Evolutionary conservation across 1,139 yeast species (phyloP).

Genomic region (Kluyveromyces sp.): DNA sequence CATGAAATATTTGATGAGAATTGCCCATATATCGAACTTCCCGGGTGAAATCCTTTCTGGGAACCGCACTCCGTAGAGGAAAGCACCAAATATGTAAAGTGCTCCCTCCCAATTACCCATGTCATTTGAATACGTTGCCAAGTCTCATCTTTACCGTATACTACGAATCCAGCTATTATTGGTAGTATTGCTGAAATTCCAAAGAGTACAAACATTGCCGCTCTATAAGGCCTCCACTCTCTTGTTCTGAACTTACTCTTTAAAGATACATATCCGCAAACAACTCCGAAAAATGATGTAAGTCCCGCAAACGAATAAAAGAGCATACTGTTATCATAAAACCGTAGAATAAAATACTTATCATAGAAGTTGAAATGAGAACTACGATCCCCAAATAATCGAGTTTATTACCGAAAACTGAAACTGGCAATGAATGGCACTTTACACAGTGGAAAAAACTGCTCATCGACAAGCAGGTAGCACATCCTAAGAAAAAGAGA

Average conservation of each 20-base stretch:
- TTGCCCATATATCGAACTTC: slow-evolving; percentile 66
- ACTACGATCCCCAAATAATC: slow-evolving; percentile 85
- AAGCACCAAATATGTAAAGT: slow-evolving; percentile 72
- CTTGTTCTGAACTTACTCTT: slow-evolving; percentile 59
- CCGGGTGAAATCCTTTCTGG: slow-evolving; percentile 75
- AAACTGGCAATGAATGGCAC: slow-evolving; percentile 58
- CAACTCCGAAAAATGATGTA: slow-evolving; percentile 48
- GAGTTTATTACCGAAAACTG: slow-evolving; percentile 64
- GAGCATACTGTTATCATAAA: slow-evolving; percentile 41
- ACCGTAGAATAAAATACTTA: slow-evolving; percentile 61
- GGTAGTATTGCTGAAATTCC: slow-evolving; percentile 79
- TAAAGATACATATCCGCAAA: slow-evolving; percentile 60
- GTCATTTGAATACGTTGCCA: slow-evolving; percentile 44
- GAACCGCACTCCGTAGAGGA: slow-evolving; percentile 63
- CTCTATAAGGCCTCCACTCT: slow-evolving; percentile 68
- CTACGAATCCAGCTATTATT: slow-evolving; percentile 41
- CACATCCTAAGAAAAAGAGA: slow-evolving; percentile 44
- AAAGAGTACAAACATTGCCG: slow-evolving; percentile 69
- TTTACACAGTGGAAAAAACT: slow-evolving; percentile 73
- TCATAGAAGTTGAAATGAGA: slow-evolving; percentile 65
- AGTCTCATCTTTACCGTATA: slow-evolving; percentile 41
- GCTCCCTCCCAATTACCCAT: slow-evolving; percentile 67
- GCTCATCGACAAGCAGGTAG: slow-evolving; percentile 60
- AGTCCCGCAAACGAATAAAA: slow-evolving; percentile 41
- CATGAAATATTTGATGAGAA: slow-evolving; percentile 83